Evolutionary conservation across 2,329 filamentous ascomycete genomes (phyloP).

Genomic region (Pseudogymnoascus sp.): DNA sequence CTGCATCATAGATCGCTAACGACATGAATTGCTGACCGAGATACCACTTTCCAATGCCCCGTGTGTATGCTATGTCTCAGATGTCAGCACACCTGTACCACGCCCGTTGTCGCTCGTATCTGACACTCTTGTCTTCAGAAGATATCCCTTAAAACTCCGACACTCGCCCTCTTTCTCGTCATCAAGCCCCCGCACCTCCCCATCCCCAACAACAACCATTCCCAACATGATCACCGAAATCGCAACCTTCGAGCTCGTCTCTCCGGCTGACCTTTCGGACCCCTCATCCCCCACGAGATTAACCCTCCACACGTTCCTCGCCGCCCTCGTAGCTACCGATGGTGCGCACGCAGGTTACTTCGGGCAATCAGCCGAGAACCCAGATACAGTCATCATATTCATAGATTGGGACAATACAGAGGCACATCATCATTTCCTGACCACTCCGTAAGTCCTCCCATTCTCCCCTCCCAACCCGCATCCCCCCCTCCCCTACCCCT

Average conservation of each 20-base stretch:
- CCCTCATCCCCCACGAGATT: neutral
- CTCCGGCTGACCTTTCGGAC: neutral
- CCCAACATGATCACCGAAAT: neutral
- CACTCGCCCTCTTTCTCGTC: neutral
- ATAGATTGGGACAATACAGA: neutral
- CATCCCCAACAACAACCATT: neutral
- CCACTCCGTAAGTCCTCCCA: neutral
- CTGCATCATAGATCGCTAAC: neutral
- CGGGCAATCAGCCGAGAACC: neutral
- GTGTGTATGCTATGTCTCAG: too few relatives aligned
- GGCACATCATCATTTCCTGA: neutral
- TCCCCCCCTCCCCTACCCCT: too few relatives aligned
- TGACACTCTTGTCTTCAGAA: neutral
- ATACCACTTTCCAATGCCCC: neutral
- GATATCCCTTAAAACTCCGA: neutral
- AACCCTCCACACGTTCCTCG: neutral
- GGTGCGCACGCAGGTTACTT: neutral
- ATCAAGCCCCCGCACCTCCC: neutral
- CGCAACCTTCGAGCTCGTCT: neutral
- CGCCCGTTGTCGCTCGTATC: neutral
- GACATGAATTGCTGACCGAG: neutral
- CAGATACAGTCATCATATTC: neutral
- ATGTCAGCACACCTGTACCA: neutral
- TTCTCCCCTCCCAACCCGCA: neutral
- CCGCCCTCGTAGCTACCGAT: neutral